Percentiles rank a stretch among this genome's conserved stretches.
Evolutionary conservation across 306 rosid genomes (phyloP).

Genomic region (Vigna reflexopilosa): DNA sequence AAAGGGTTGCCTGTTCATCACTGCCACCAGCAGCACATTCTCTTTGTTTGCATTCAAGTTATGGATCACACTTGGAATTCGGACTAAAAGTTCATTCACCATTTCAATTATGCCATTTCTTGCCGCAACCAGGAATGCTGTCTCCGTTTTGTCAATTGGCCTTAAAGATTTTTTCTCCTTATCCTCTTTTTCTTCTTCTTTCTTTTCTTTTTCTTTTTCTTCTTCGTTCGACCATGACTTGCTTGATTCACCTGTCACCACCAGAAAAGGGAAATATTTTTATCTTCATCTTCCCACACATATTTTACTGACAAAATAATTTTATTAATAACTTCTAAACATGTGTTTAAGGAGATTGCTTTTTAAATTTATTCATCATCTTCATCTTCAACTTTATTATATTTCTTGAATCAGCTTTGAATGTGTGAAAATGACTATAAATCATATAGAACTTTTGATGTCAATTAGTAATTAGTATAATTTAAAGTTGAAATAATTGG

Average conservation of each 20-base stretch:
- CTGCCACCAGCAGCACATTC: slow-evolving; percentile 47
- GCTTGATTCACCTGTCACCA: neutral
- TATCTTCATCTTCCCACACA: too few relatives aligned
- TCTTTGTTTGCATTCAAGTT: slow-evolving; percentile 27
- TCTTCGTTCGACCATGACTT: neutral
- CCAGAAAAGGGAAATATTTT: neutral
- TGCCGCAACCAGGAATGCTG: slow-evolving; percentile 45
- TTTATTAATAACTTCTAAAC: too few relatives aligned
- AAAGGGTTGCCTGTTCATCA: slow-evolving; percentile 34
- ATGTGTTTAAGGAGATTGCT: too few relatives aligned
- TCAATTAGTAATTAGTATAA: too few relatives aligned
- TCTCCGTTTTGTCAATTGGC: neutral
- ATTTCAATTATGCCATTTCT: slow-evolving; percentile 48
- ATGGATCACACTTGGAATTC: slow-evolving; percentile 40
- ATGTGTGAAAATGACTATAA: too few relatives aligned
- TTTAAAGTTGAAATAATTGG: too few relatives aligned
- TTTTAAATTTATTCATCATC: too few relatives aligned
- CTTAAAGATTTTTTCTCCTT: too few relatives aligned
- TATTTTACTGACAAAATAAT: too few relatives aligned
- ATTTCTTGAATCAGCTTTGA: too few relatives aligned
- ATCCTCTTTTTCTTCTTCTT: neutral
- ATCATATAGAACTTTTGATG: too few relatives aligned
- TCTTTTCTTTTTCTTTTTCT: neutral
- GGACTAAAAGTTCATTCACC: neutral
- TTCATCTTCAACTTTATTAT: too few relatives aligned